These are phyloP conservation scores for Rhizopogon vesiculosus DNA, from an alignment of 768 basidiomycete genomes.

Conservation along the genomic window DNA sequence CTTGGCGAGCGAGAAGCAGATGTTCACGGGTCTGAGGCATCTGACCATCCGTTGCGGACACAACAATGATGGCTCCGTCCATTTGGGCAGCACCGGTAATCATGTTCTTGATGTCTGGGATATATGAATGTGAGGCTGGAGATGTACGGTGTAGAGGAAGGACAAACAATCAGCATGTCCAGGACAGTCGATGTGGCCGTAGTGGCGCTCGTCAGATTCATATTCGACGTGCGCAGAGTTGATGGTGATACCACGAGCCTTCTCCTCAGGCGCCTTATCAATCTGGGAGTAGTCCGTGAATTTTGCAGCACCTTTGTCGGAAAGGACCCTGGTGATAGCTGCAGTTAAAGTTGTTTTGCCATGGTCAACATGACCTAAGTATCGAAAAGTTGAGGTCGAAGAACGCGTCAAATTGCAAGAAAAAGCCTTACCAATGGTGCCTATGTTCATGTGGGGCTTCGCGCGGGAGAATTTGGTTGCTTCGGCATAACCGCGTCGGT, in stretches of 20 bases:
- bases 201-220: constrained; percentile 85
- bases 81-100: constrained; percentile 98
- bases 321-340: constrained; percentile 90
- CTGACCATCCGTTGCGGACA: constrained; percentile 97
- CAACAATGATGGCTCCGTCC: constrained; percentile 94
- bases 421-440: constrained; percentile 67
- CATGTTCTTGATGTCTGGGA: constrained; percentile 92
- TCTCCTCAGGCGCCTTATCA: constrained; percentile 99
- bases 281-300: constrained; percentile 98
- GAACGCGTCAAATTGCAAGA: constrained; percentile 9
- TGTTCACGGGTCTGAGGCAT: constrained; percentile 99
- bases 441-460: constrained; percentile 94
- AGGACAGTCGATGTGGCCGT: constrained; percentile 98
- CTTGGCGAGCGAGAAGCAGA: constrained; percentile 94
- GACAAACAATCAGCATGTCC: constrained; percentile 89
- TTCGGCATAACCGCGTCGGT: constrained; percentile 70
- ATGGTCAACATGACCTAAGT: constrained; percentile 88
- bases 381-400: constrained; percentile 5
- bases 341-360: constrained; percentile 98
- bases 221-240: constrained; percentile 99
- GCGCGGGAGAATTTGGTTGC: constrained; percentile 56
- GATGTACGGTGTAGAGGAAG: constrained; percentile 2
- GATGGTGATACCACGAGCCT: constrained; percentile 99
- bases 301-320: constrained; percentile 64
- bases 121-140: constrained; percentile 5